Evolutionary conservation across 1,284 basidiomycete genomes (phyloP), one percentile per base, ranked within the genome.

Genomic region (Tremellales sp.): DNA sequence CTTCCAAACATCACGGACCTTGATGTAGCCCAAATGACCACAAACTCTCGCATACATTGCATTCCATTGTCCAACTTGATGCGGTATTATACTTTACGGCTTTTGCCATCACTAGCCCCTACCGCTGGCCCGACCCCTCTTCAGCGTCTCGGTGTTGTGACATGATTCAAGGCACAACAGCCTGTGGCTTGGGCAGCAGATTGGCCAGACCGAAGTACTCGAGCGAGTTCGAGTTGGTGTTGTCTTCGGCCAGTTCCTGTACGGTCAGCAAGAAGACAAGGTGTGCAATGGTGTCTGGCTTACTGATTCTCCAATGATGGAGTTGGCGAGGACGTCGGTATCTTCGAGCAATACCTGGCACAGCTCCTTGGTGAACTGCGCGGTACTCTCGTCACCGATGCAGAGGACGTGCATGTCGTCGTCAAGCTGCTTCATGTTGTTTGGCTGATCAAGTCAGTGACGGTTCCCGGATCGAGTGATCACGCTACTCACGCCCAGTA

Each of bases 401-500:
- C 49, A 50, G 22, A 45, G 43, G 25, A 31, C 27, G 2, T 35
- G 42, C 8, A 50, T 8, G 11, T 13, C 49, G 15, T 45, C 36
- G 12, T 29, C 29, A 29, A 50, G 35, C n/a, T 23, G 19, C 21
- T 40, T 21, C 43, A 50, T 50, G 27, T 50, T 50, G 49, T 40
- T 50, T 8, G 43, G 13, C 49, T 50, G 19, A 15, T 13, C 1
- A n/a, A n/a, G n/a, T 13, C 25, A 22, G 23, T 19, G 24, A 22
- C n/a, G 17, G 24, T 17, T 15, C 15, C 2, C 13, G 36, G 19
- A n/a, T 13, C 36, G 19, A 17, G 36, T 13, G 8, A 17, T 13
- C 11, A 39, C 43, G 21, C 21, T 12, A 49, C 41, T 45, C 27
- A 48, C 46, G 24, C 46, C 46, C 17, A 48, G 29, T 15, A 26